These are phyloP conservation scores for Aspergillus sp. DNA, from an alignment of 2,329 filamentous ascomycete genomes.

Conservation along the genomic window DNA sequence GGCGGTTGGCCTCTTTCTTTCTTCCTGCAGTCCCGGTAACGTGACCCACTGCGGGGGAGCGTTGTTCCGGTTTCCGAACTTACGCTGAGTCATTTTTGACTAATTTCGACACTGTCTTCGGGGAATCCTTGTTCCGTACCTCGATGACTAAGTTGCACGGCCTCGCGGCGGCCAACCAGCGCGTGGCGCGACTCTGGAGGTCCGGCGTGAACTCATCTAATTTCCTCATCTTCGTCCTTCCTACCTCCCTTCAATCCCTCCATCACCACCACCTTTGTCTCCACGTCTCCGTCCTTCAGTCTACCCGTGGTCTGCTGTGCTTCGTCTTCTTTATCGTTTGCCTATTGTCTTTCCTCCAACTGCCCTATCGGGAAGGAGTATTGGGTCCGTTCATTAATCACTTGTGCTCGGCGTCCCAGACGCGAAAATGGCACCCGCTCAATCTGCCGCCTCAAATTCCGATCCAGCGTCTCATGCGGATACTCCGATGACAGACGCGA, in stretches of 20 bases:
- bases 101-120: background rate
- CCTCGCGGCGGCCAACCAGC: constrained; percentile 23
- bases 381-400: no score
- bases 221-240: constrained; percentile 8
- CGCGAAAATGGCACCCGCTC: constrained; percentile 33
- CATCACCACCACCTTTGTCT: background rate
- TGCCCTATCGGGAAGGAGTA: no score
- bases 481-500: constrained; percentile 39
- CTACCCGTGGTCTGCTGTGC: background rate
- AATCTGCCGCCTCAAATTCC: constrained; percentile 23
- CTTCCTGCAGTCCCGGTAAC: constrained; percentile 30
- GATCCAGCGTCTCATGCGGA: constrained; percentile 36
- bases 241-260: constrained; percentile 5
- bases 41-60: constrained; percentile 29
- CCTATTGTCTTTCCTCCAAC: background rate
- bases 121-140: background rate
- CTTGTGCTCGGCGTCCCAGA: constrained; percentile 19
- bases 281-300: background rate
- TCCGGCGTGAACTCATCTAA: background rate
- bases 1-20: constrained; percentile 11
- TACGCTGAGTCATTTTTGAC: constrained; percentile 18
- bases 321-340: background rate
- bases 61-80: constrained; percentile 12
- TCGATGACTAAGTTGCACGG: background rate
- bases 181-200: constrained; percentile 23